phyloP scores from a whole-genome alignment of 257 asterid species.

The Gentiana dahurica region DNA sequence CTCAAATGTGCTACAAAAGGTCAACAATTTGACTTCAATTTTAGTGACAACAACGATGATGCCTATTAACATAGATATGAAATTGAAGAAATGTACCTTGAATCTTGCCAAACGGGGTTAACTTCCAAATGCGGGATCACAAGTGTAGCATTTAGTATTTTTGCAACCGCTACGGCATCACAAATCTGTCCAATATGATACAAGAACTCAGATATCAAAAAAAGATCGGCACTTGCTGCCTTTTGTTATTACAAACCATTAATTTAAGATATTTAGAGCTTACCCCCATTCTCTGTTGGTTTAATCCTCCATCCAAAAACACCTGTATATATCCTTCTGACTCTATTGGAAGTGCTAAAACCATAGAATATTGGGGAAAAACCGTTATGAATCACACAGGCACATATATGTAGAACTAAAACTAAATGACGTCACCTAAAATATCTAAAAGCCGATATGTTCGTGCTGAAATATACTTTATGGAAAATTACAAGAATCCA shows the following conservation, averaged over 20 bases:
- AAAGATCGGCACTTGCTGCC: neutral
- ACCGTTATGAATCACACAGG: constrained; percentile 5
- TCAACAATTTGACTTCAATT: constrained; percentile 1
- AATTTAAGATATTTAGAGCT: constrained; percentile 3
- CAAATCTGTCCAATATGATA: constrained; percentile 46
- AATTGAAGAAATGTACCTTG: constrained; percentile 33
- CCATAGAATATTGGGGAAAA: constrained; percentile 5
- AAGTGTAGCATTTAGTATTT: constrained; percentile 93
- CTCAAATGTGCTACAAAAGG: constrained; percentile 57
- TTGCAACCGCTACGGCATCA: constrained; percentile 98
- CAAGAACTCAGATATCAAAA: constrained; percentile 1
- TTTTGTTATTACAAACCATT: neutral
- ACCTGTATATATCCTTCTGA: constrained; percentile 83
- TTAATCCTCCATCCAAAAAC: constrained; percentile 93
- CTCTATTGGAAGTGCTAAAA: constrained; percentile 50
- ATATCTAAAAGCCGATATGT: neutral
- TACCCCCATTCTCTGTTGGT: constrained; percentile 99
- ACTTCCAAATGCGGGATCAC: constrained; percentile 87
- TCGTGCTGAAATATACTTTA: neutral
- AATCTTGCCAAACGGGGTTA: constrained; percentile 95
- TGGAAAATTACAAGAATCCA: neutral
- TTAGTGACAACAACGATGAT: neutral
- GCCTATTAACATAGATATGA: neutral
- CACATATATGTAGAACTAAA: neutral
- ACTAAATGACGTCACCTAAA: neutral